phyloP scores from a whole-genome alignment of 2,329 filamentous ascomycete species.

The Trichoderma simmonsii region DNA sequence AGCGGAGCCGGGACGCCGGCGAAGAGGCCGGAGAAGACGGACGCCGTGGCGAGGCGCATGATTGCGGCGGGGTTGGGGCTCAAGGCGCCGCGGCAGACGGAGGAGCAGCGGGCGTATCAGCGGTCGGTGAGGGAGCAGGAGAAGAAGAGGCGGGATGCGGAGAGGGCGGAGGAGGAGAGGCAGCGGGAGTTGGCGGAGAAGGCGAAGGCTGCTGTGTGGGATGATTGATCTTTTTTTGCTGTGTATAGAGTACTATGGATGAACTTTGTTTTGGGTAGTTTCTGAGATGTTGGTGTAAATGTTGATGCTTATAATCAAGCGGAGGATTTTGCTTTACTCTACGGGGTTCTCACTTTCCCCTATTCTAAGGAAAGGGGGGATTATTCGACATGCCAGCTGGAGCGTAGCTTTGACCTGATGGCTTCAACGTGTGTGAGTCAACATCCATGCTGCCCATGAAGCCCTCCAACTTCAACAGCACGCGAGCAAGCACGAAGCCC shows the following conservation, averaged over 20 bases:
- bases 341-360: not conserved
- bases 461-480: not conserved
- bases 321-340: not conserved
- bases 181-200: constrained; percentile 65
- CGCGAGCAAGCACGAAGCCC: not conserved
- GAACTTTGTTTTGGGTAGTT: not conserved
- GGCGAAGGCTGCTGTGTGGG: constrained; percentile 85
- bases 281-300: not conserved
- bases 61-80: constrained; percentile 87
- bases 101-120: constrained; percentile 87
- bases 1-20: constrained; percentile 24
- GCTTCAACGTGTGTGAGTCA: not conserved
- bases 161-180: constrained; percentile 61
- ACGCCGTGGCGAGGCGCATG: constrained; percentile 82
- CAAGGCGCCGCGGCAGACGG: constrained; percentile 73
- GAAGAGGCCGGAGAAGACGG: constrained; percentile 80
- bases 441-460: not conserved
- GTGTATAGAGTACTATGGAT: not conserved
- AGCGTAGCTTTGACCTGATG: not conserved
- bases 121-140: constrained; percentile 79
- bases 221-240: constrained; percentile 50
- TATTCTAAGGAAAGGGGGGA: not conserved
- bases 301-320: not conserved
- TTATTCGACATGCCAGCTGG: not conserved
- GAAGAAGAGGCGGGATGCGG: constrained; percentile 69